Base-by-base conservation (phyloP, 176 grass and related monocot species). In the Musa acuminata region DNA sequence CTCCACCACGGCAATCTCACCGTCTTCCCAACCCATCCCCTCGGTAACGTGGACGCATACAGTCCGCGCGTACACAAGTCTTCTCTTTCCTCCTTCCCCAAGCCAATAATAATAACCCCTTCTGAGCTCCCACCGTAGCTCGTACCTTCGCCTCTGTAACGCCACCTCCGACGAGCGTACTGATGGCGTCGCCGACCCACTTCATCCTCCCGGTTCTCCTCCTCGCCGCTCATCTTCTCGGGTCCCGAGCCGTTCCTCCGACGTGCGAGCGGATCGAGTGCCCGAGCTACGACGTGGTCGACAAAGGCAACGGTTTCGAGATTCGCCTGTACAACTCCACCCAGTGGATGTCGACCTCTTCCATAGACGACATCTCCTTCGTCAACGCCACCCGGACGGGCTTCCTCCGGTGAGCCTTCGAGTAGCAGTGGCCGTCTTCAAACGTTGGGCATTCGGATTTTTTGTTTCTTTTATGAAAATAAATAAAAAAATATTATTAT, bases 211-310 rank as follows among this genome's bases (percentile, higher is more conserved):
- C 19, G 1, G 62, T 75, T 0, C 53, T 78, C 79, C 19, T 77
- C 55, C 55, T 67, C 54, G 52, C 21, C 10, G 69, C 71, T 53
- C 22, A 76, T 1, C 49, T 82, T 1, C 14, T n/a, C 11, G 63
- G 3, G 3, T 57, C 13, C n/a, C 50, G 17, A 8, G 50, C 21
- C 43, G 79, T 84, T 27, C 80, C 90, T 76, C 94, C 94, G 67
- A 25, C 94, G 53, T 98, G 94, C 80, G 88, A 87, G 77, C 94
- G 90, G 77, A 93, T 98, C 83, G 94, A 98, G 84, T 98, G 94
- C 86, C 94, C 94, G 19, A 74, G 76, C 72, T 98, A 93, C 82
- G 88, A 87, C 16, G 87, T 93, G 77, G 81, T 97, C 71, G 94
- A 97, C 82, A 62, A 75, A 73, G 90, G 90, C 59, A 93, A 93